A percentile compares a stretch with the other conserved stretches of the same genome.
phyloP scores from a whole-genome alignment of 1,284 basidiomycete genomes.

The Heterobasidion annosum region DNA sequence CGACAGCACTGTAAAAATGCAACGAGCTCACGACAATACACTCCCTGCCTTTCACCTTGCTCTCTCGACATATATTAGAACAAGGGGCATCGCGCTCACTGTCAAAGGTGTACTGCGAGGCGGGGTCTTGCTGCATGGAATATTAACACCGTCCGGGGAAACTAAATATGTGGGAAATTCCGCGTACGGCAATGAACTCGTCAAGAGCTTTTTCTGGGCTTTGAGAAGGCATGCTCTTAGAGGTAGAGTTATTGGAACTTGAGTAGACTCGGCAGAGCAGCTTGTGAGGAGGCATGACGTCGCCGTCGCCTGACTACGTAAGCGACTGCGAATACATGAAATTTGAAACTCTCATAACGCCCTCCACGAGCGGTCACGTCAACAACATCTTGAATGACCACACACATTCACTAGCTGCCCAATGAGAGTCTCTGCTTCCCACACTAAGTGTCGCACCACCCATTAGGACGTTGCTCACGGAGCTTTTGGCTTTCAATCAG shows the following conservation, averaged over 20 bases:
- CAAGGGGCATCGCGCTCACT: conserved; percentile 46
- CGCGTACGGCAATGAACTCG: conserved; percentile 21
- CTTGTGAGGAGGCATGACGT: not conserved
- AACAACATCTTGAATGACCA: no score
- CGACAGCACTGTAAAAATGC: not conserved
- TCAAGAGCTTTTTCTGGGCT: conserved; percentile 17
- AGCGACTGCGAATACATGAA: not conserved
- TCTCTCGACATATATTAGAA: conserved; percentile 58
- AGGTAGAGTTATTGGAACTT: not conserved
- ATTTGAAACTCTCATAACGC: not conserved
- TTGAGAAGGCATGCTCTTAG: conserved; percentile 4
- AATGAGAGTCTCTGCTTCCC: no score
- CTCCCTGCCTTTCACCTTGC: conserved; percentile 32
- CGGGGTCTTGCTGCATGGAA: conserved; percentile 34
- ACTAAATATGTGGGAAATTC: not conserved
- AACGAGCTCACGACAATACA: conserved; percentile 53
- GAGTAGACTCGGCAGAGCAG: conserved; percentile 11
- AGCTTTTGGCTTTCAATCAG: no score
- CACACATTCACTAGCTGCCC: no score
- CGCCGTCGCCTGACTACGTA: not conserved
- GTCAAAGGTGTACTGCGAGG: conserved; percentile 50
- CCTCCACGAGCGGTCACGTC: no score
- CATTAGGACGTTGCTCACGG: no score
- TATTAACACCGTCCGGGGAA: not conserved
- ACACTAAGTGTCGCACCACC: no score